These are phyloP conservation scores for Orychophragmus violaceus DNA, from an alignment of 345 rosid species.

Conservation along the genomic window DNA sequence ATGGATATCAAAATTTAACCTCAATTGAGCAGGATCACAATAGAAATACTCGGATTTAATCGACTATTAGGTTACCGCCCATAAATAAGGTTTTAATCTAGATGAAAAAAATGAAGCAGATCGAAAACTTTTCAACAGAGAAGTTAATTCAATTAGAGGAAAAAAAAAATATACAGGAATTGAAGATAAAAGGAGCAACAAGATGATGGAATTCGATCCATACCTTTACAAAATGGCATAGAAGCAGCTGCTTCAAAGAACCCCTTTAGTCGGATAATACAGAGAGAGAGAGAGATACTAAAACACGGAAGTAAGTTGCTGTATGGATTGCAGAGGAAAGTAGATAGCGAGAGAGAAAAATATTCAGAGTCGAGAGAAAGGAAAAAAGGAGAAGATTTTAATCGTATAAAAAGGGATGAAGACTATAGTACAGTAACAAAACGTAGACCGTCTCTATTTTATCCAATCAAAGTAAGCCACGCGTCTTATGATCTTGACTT, in stretches of 20 bases:
- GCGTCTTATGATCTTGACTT: neutral
- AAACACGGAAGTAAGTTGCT: neutral
- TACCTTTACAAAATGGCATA: constrained; percentile 33
- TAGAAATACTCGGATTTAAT: neutral
- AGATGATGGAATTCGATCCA: constrained; percentile 12
- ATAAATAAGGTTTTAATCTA: constrained; percentile 22
- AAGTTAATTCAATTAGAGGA: neutral
- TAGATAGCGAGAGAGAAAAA: neutral
- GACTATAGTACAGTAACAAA: too few species aligned
- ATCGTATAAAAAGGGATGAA: constrained; percentile 25
- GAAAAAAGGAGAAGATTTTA: neutral
- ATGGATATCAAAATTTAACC: neutral
- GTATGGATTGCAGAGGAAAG: constrained; percentile 31
- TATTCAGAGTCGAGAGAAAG: neutral
- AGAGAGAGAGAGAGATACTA: neutral
- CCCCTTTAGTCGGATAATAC: constrained; percentile 1
- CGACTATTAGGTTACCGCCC: neutral
- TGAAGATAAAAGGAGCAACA: neutral
- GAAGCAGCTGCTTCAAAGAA: constrained; percentile 9
- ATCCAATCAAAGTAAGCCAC: neutral
- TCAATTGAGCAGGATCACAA: neutral
- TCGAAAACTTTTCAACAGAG: too few species aligned
- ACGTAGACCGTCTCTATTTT: neutral
- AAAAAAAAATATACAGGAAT: neutral
- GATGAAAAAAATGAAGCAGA: neutral